Conservation (phyloP, 768 basidiomycete species). For the Dacryopinax spathularia region DNA sequence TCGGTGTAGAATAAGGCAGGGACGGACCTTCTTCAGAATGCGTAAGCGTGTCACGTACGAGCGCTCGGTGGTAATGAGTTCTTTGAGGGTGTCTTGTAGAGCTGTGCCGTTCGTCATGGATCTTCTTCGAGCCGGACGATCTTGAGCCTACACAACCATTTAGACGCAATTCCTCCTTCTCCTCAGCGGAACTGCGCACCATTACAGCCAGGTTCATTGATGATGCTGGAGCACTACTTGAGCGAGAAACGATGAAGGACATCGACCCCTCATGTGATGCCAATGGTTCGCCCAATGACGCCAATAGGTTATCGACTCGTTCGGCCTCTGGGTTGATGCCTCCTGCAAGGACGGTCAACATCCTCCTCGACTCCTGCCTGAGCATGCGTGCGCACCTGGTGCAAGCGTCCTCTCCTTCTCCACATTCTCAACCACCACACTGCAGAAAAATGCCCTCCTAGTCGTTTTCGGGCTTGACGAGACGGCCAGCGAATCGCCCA, state of each 20-base stretch:
- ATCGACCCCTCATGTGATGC: conserved; percentile 7
- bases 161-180: conserved; percentile 5
- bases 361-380: neutral
- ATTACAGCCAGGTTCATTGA: conserved; percentile 6
- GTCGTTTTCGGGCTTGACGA: conserved; percentile 24
- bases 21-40: conserved; percentile 49
- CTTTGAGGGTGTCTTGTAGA: conserved; percentile 61
- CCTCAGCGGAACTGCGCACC: neutral
- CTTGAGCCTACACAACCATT: conserved; percentile 7
- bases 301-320: conserved; percentile 11
- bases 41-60: conserved; percentile 74
- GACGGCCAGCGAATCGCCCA: neutral
- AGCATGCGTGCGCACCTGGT: neutral
- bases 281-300: conserved; percentile 17
- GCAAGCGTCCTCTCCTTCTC: neutral
- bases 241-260: conserved; percentile 12
- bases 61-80: conserved; percentile 77
- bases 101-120: conserved; percentile 50
- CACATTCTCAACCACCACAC: conserved; percentile 62
- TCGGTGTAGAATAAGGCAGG: neutral
- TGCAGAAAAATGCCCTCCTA: conserved; percentile 75
- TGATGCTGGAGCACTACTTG: conserved; percentile 9
- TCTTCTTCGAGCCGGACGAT: conserved; percentile 31
- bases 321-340: neutral
- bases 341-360: neutral